Percentiles rank a stretch among this genome's conserved stretches.
These are phyloP conservation scores for Pichia gijzeniarum DNA, from an alignment of 805 yeast species.

Conservation along the genomic window DNA sequence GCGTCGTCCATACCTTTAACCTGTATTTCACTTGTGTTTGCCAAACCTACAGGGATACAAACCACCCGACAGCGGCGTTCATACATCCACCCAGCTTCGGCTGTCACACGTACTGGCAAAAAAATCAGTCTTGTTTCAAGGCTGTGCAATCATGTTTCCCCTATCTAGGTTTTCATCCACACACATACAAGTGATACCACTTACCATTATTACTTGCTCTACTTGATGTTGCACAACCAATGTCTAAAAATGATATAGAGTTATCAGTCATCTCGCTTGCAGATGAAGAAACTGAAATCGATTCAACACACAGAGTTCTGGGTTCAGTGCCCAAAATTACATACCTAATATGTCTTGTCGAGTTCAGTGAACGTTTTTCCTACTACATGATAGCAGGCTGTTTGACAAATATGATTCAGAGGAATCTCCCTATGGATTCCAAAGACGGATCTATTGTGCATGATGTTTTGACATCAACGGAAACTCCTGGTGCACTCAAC, in stretches of 20 bases:
- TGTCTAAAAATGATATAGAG: conserved; percentile 5
- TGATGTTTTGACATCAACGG: conserved; percentile 31
- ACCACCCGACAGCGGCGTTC: no score
- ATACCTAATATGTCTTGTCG: conserved; percentile 32
- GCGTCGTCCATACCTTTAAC: conserved; percentile 66
- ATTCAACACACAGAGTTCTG: conserved; percentile 9
- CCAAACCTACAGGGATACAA: no score
- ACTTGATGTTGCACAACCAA: background rate
- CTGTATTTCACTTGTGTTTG: background rate
- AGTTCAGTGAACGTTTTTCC: conserved; percentile 50
- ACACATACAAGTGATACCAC: no score
- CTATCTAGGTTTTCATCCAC: no score
- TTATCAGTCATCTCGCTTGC: background rate
- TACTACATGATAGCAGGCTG: conserved; percentile 45
- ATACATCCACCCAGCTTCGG: no score
- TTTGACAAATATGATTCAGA: conserved; percentile 44
- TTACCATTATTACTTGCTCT: no score
- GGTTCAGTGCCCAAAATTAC: conserved; percentile 23
- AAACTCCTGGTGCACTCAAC: conserved; percentile 44
- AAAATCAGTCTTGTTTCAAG: background rate
- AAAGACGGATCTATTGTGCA: conserved; percentile 31
- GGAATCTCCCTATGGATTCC: conserved; percentile 43
- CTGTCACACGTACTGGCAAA: no score
- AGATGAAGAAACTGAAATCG: background rate
- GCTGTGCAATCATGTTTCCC: background rate